Evolutionary conservation across 352 stramenopile species (phyloP).

Genomic region (Globisporangium paroecandrum): DNA sequence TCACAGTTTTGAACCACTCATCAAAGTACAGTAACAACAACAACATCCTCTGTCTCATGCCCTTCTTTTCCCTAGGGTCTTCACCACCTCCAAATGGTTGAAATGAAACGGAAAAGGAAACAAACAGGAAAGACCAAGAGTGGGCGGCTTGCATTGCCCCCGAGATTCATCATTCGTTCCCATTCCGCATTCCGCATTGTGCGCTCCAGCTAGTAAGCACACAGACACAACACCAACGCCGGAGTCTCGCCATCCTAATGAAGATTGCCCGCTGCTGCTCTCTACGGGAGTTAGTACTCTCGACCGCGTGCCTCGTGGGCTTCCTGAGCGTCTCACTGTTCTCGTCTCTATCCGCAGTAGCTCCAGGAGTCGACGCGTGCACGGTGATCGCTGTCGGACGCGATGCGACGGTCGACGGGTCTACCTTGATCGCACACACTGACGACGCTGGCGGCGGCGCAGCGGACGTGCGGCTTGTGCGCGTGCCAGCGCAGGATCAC

Average conservation of each 20-base stretch:
- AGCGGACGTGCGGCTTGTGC: slow-evolving; percentile 79
- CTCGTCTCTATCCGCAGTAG: background rate
- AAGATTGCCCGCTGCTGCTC: background rate
- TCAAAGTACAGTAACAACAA: background rate
- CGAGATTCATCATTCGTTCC: background rate
- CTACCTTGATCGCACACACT: slow-evolving; percentile 73
- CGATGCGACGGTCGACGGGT: slow-evolving; percentile 63
- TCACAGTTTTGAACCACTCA: background rate
- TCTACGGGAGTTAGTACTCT: background rate
- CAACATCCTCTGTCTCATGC: slow-evolving; percentile 4
- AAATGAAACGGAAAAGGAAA: background rate
- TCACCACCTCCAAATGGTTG: background rate
- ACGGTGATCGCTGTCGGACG: slow-evolving; percentile 73
- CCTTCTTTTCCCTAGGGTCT: background rate
- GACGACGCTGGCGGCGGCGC: slow-evolving; percentile 51
- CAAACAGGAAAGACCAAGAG: background rate
- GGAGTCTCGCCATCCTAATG: background rate
- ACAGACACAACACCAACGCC: background rate
- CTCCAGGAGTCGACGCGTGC: slow-evolving; percentile 37
- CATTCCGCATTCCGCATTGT: slow-evolving; percentile 8
- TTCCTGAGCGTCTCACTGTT: background rate
- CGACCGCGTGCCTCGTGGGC: background rate
- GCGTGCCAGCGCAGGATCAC: slow-evolving; percentile 70
- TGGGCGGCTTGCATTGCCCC: background rate
- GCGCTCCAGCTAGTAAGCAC: background rate